Evolutionary conservation across 495 filamentous ascomycete species (phyloP).

Genomic region (Cenococcum geophilum): DNA sequence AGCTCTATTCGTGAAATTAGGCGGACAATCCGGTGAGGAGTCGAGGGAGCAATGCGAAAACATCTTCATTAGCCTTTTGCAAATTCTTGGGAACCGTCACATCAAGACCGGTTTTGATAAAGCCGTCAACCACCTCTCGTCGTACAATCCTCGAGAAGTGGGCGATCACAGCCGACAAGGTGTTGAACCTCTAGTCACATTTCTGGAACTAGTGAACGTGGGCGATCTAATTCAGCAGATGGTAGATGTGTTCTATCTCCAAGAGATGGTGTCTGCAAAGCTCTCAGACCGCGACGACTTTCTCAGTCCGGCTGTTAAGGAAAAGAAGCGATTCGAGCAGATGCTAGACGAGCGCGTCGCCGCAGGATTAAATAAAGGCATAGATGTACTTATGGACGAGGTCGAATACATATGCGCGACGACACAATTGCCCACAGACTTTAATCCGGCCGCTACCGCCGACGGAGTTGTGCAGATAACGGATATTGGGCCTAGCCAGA

Average conservation of each 20-base stretch:
- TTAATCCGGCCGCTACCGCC: slow-evolving; percentile 63
- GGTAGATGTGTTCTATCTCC: slow-evolving; percentile 98
- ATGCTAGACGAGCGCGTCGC: slow-evolving; percentile 98
- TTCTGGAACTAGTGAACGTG: slow-evolving; percentile 95
- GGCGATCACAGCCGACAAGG: slow-evolving; percentile 62
- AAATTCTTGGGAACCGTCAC: slow-evolving; percentile 78
- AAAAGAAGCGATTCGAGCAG: slow-evolving; percentile 98
- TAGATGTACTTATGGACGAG: slow-evolving; percentile 97
- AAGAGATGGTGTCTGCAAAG: slow-evolving; percentile 75
- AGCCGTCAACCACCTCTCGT: slow-evolving; percentile 83
- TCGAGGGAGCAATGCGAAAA: slow-evolving; percentile 85
- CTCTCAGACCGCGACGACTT: slow-evolving; percentile 93
- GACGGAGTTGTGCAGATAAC: slow-evolving; percentile 39
- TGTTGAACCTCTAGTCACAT: slow-evolving; percentile 88
- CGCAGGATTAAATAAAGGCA: slow-evolving; percentile 91
- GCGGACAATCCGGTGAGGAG: slow-evolving; percentile 70
- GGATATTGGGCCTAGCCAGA: slow-evolving; percentile 77
- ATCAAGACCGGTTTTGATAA: slow-evolving; percentile 86
- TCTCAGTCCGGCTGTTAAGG: slow-evolving; percentile 78
- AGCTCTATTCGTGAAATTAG: slow-evolving; percentile 71
- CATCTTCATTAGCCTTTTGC: slow-evolving; percentile 78
- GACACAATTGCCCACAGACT: slow-evolving; percentile 78
- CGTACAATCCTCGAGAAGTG: slow-evolving; percentile 85
- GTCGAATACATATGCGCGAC: slow-evolving; percentile 93
- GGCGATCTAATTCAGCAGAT: slow-evolving; percentile 98